These are phyloP conservation scores for Globisporangium canariense DNA, from an alignment of 352 stramenopile species.

Conservation along the genomic window DNA sequence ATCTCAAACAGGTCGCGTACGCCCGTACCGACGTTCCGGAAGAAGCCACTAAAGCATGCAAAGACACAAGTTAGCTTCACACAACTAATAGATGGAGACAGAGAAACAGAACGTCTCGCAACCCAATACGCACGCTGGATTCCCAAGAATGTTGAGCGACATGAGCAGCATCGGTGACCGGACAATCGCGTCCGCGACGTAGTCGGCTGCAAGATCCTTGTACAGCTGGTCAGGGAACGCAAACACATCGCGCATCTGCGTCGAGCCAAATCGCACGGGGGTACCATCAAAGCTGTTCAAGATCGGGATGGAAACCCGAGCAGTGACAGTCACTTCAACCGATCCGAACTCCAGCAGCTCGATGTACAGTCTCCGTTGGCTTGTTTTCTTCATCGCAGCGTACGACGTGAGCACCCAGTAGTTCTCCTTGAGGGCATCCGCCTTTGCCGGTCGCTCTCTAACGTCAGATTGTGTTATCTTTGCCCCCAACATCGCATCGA, in stretches of 20 bases:
- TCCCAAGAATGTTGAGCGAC: conserved; percentile 85
- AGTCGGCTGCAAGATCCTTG: conserved; percentile 82
- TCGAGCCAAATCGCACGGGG: conserved; percentile 53
- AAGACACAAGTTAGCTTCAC: conserved; percentile 6
- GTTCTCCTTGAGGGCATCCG: not conserved
- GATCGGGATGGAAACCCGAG: conserved; percentile 70
- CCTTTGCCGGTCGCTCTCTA: not conserved
- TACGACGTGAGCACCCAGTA: conserved; percentile 16
- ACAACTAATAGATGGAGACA: not conserved
- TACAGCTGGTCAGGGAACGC: conserved; percentile 66
- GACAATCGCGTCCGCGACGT: conserved; percentile 78
- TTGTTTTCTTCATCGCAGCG: conserved; percentile 26
- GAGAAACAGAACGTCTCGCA: not conserved
- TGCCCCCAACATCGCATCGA: conserved; percentile 28
- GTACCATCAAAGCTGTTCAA: conserved; percentile 83
- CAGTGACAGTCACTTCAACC: conserved; percentile 66
- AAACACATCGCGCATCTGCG: conserved; percentile 67
- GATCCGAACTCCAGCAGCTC: conserved; percentile 52
- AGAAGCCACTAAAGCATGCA: conserved; percentile 48
- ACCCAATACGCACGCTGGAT: conserved; percentile 60
- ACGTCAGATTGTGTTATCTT: not conserved
- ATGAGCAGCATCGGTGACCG: conserved; percentile 74
- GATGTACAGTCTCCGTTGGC: conserved; percentile 61
- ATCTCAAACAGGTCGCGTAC: conserved; percentile 80
- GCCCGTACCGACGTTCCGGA: conserved; percentile 63